phyloP scores from a whole-genome alignment of 805 yeast species.

The Cyberlindnera nakhonratchasimensis region DNA sequence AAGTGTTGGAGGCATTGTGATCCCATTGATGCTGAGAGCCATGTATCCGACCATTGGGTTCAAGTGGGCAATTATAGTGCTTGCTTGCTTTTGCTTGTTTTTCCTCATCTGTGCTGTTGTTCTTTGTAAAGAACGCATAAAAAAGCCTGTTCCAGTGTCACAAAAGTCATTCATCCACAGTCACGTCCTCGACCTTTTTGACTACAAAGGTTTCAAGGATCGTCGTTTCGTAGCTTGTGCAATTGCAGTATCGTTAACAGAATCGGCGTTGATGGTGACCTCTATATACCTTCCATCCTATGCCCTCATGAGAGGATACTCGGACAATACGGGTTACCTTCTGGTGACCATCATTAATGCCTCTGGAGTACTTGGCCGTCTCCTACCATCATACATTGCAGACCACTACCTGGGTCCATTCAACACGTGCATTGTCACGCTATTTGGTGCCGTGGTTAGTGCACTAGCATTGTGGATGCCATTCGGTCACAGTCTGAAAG shows the following conservation, averaged over 20 bases:
- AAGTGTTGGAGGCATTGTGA: slow-evolving; percentile 49
- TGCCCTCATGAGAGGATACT: slow-evolving; percentile 44
- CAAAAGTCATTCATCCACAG: slow-evolving; percentile 9
- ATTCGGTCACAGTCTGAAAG: slow-evolving; percentile 33
- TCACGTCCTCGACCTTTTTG: slow-evolving; percentile 24
- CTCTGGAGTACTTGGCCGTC: slow-evolving; percentile 44
- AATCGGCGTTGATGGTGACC: slow-evolving; percentile 31
- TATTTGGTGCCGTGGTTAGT: slow-evolving; percentile 29
- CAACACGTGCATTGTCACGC: slow-evolving; percentile 42
- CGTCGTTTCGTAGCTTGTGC: slow-evolving; percentile 40
- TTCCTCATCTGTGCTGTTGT: slow-evolving; percentile 25
- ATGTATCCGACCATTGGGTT: slow-evolving; percentile 44
- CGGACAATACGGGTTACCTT: slow-evolving; percentile 41
- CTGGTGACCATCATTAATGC: slow-evolving; percentile 45
- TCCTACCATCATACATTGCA: slow-evolving; percentile 39
- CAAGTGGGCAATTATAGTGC: slow-evolving; percentile 48
- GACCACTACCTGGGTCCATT: slow-evolving; percentile 47
- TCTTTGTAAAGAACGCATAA: slow-evolving; percentile 34
- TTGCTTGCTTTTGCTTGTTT: slow-evolving; percentile 38
- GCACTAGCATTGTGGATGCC: slow-evolving; percentile 40
- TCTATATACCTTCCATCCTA: slow-evolving; percentile 51
- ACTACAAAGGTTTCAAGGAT: slow-evolving; percentile 39
- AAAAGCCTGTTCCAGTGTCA: slow-evolving; percentile 6
- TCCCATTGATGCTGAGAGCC: slow-evolving; percentile 43
- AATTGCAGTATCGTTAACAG: slow-evolving; percentile 39